Percentiles rank a stretch among this genome's conserved stretches.
phyloP scores from a whole-genome alignment of 2,329 filamentous ascomycete species.

The Talaromyces sp. region DNA sequence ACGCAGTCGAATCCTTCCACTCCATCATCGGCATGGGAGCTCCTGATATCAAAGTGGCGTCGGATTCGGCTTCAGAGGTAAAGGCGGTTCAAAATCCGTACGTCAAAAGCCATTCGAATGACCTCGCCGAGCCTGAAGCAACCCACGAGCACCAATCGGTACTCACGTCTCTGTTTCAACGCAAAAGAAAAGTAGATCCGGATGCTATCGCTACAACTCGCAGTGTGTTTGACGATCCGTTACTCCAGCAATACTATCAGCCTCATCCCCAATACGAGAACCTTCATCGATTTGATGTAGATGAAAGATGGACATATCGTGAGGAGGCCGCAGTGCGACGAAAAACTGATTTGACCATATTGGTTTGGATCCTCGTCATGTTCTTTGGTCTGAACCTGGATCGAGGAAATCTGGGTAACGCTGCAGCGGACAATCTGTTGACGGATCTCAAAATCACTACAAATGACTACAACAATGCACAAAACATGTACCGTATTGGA shows the following conservation, averaged over 20 bases:
- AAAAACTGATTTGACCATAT: conserved; percentile 33
- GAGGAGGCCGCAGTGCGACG: conserved; percentile 26
- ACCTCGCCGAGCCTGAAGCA: conserved; percentile 13
- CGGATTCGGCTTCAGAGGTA: not conserved
- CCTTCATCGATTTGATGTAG: conserved; percentile 34
- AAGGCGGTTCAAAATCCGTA: not conserved
- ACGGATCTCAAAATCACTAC: conserved; percentile 15
- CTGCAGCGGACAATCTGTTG: conserved; percentile 15
- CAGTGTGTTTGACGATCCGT: conserved; percentile 44
- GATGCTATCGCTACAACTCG: conserved; percentile 23
- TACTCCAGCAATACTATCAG: conserved; percentile 33
- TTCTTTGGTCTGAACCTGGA: conserved; percentile 18
- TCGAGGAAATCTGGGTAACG: conserved; percentile 16
- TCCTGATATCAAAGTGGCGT: not conserved
- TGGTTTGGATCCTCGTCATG: conserved; percentile 49
- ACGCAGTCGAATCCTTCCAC: not conserved
- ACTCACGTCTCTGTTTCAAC: conserved; percentile 4
- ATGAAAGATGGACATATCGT: conserved; percentile 28
- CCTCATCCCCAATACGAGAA: conserved; percentile 36
- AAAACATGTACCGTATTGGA: conserved; percentile 52
- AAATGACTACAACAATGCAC: conserved; percentile 50
- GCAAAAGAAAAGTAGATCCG: conserved; percentile 15
- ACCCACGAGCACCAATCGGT: conserved; percentile 10
- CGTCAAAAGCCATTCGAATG: not conserved
- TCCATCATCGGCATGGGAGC: not conserved